A percentile compares a stretch with the other conserved stretches of the same genome.
Evolutionary conservation across 2,329 filamentous ascomycete species (phyloP).

Genomic region (Fulvia fulva): DNA sequence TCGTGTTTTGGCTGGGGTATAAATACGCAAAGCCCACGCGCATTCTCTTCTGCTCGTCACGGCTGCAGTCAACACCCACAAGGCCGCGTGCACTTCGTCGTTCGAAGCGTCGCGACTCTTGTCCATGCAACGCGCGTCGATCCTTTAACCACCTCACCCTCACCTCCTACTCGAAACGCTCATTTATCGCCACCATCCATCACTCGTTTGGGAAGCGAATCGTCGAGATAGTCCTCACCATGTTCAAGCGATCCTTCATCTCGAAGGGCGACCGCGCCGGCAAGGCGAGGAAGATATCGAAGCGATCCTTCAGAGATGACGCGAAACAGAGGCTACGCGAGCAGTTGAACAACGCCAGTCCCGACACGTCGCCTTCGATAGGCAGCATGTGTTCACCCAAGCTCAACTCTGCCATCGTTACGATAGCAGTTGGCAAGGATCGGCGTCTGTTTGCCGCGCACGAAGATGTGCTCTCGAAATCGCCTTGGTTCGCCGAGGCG

Average conservation of each 20-base stretch:
- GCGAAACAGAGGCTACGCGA: conserved; percentile 84
- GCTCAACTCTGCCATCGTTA: conserved; percentile 72
- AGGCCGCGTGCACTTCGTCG: conserved; percentile 22
- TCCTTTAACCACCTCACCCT: conserved; percentile 38
- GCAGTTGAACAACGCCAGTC: conserved; percentile 62
- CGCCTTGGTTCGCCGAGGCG: conserved; percentile 66
- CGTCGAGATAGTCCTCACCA: conserved; percentile 43
- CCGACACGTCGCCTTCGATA: conserved; percentile 34
- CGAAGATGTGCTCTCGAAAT: conserved; percentile 83
- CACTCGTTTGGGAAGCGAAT: conserved; percentile 40
- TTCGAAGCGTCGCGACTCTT: conserved; percentile 13
- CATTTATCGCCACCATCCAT: conserved; percentile 48
- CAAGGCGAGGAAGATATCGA: conserved; percentile 75
- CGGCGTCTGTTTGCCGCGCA: conserved; percentile 91
- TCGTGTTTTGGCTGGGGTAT: conserved; percentile 1
- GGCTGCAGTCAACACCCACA: conserved; percentile 32
- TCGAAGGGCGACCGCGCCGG: conserved; percentile 78
- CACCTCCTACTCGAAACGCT: conserved; percentile 34
- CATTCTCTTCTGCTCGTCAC: conserved; percentile 26
- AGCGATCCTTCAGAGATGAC: conserved; percentile 73
- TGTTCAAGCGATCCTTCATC: conserved; percentile 92
- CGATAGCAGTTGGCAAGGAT: conserved; percentile 76
- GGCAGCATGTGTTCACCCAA: conserved; percentile 40
- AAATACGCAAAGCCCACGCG: conserved; percentile 1
- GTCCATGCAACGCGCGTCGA: conserved; percentile 50